phyloP scores from a whole-genome alignment of 495 filamentous ascomycete species.

The Lasiosphaeria ovina region DNA sequence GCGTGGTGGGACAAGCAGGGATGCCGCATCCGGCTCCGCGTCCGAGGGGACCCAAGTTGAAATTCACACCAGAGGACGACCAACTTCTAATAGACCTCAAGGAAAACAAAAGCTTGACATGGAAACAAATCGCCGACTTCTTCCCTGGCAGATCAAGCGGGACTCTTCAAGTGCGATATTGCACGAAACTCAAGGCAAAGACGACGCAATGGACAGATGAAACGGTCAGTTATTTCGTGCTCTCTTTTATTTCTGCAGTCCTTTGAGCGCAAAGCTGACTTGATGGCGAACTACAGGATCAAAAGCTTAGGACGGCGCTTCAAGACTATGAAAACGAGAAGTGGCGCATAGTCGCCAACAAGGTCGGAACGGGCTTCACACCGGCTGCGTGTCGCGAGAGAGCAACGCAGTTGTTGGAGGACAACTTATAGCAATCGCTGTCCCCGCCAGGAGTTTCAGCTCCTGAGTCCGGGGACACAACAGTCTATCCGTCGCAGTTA shows the following conservation, averaged over 20 bases:
- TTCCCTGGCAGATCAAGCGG: conserved; percentile 86
- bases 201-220: conserved; percentile 90
- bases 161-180: conserved; percentile 89
- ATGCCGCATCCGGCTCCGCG: conserved; percentile 76
- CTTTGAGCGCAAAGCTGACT: conserved; percentile 18
- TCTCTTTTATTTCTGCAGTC: background rate
- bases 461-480: conserved; percentile 51
- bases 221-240: conserved; percentile 58
- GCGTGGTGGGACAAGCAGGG: conserved; percentile 74
- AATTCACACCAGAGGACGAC: conserved; percentile 89
- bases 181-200: conserved; percentile 89
- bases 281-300: conserved; percentile 53
- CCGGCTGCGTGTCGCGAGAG: conserved; percentile 81
- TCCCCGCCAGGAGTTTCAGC: conserved; percentile 52
- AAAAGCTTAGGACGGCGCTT: conserved; percentile 73
- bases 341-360: conserved; percentile 83
- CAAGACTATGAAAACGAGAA: conserved; percentile 87
- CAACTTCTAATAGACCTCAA: conserved; percentile 80
- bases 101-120: conserved; percentile 87
- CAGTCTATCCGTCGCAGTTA: conserved; percentile 42
- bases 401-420: conserved; percentile 56
- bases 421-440: conserved; percentile 55
- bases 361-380: conserved; percentile 82
- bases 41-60: conserved; percentile 80
- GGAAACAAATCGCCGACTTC: conserved; percentile 95